Base-by-base conservation (phyloP, 2,329 filamentous ascomycete species). In the Zelopaecilomyces penicillatus region DNA sequence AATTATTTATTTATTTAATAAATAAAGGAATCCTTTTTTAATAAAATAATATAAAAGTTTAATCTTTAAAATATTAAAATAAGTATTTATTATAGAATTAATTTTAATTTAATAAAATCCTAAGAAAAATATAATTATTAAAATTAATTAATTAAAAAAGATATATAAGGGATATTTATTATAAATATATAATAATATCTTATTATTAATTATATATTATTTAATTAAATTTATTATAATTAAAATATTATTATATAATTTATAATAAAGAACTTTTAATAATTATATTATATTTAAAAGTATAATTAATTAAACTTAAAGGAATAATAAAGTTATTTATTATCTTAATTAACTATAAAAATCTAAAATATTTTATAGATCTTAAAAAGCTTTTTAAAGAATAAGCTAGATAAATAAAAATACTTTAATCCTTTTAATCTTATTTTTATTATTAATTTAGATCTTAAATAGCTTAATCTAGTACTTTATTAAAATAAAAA, bases 11-110 rank as follows among this genome's bases (percentile, higher is more conserved):
- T n/a, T n/a, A n/a, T n/a, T 27, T 34, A 33, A 30, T 26, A 39
- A 44, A 40, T 27, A 39, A 28, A 39, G 27, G 11, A 27, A 39
- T 30, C 19, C n/a, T 39, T 39, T 27, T 29, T 39, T 7, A 39
- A 38, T 38, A 26, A 31, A 19, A 39, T 26, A 40, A 41, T 40
- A 30, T 30, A 40, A 39, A 39, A 27, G 30, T 27, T 39, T 37
- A 40, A 33, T 37, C n/a, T 40, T 40, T 40, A 33, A 32, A 45
- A 41, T 37, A 27, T n/a, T n/a, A n/a, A n/a, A n/a, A n/a, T n/a
- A n/a, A n/a, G n/a, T n/a, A n/a, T n/a, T n/a, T n/a, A n/a, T n/a
- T n/a, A n/a, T n/a, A n/a, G n/a, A n/a, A n/a, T n/a, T n/a, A n/a
- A n/a, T n/a, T n/a, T n/a, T n/a, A 36, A 42, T 29, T 26, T 41